These are phyloP conservation scores for Diaporthe longicolla DNA, from an alignment of 2,329 filamentous ascomycete genomes.

Conservation along the genomic window DNA sequence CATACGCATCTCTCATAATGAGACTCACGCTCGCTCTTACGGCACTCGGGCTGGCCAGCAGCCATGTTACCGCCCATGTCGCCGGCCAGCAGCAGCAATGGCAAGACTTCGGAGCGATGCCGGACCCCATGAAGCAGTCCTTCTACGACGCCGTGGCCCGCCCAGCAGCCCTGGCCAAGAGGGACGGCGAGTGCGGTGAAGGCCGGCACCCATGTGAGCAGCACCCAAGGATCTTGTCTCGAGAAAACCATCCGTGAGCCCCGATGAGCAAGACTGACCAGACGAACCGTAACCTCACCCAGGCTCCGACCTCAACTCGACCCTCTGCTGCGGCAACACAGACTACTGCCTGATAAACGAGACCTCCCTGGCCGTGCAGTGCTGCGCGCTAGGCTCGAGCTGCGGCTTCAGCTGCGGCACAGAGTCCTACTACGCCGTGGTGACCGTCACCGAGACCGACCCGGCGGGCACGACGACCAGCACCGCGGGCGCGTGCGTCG, in stretches of 20 bases:
- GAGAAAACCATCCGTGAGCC: too few relatives aligned
- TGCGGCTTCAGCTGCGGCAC: conserved; percentile 52
- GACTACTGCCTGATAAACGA: conserved; percentile 52
- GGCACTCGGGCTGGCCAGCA: conserved; percentile 2
- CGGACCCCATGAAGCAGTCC: conserved; percentile 24
- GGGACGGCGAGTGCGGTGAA: conserved; percentile 34
- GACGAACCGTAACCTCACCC: too few relatives aligned
- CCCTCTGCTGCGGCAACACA: conserved; percentile 47
- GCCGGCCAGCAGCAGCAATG: conserved; percentile 24
- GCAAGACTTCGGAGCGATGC: conserved; percentile 24
- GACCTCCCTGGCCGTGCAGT: conserved; percentile 44
- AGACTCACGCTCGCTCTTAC: conserved; percentile 23
- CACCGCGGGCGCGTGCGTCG: conserved; percentile 48
- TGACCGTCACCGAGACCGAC: conserved; percentile 48
- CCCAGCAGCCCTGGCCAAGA: conserved; percentile 32
- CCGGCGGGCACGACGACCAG: background rate
- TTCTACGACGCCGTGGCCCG: conserved; percentile 23
- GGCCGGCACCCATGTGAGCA: conserved; percentile 35
- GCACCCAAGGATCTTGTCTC: too few relatives aligned
- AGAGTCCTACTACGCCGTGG: conserved; percentile 49
- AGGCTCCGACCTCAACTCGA: conserved; percentile 49
- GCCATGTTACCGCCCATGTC: background rate
- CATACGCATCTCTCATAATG: conserved; percentile 30
- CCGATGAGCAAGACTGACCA: too few relatives aligned
- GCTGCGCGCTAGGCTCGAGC: conserved; percentile 51